These are phyloP conservation scores for Colletotrichum higginsianum DNA, from an alignment of 2,329 filamentous ascomycete genomes.

Conservation along the genomic window DNA sequence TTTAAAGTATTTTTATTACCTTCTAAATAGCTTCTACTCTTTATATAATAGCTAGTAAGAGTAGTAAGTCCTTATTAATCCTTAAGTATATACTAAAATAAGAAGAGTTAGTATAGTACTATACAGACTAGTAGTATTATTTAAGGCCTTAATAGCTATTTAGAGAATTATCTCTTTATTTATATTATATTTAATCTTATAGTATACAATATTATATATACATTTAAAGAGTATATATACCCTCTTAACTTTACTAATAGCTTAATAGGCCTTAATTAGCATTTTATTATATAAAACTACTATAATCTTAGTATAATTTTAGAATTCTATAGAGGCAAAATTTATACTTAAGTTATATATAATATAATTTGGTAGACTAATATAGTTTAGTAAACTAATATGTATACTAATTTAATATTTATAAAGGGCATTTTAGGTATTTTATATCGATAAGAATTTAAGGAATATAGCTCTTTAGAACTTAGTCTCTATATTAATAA, in stretches of 20 bases:
- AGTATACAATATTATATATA: too few relatives aligned
- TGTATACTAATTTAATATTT: not conserved
- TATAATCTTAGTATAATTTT: not conserved
- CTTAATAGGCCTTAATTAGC: fast-evolving
- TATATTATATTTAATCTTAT: too few relatives aligned
- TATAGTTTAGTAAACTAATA: not conserved
- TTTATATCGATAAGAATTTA: not conserved
- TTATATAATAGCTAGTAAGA: not conserved
- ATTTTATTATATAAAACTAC: too few relatives aligned
- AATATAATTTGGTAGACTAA: too few relatives aligned
- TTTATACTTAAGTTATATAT: not conserved
- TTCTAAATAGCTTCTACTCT: not conserved
- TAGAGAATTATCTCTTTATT: too few relatives aligned
- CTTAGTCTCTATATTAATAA: not conserved
- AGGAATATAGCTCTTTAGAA: not conserved
- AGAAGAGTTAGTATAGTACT: not conserved
- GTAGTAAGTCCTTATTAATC: not conserved
- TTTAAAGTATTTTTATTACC: not conserved
- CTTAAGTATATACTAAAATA: not conserved
- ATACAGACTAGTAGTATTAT: not conserved
- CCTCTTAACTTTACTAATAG: too few relatives aligned
- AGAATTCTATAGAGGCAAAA: not conserved
- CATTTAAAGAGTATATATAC: too few relatives aligned
- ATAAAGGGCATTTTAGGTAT: not conserved
- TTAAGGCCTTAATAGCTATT: not conserved